Base-by-base conservation (phyloP, 805 yeast genomes). In the Blastobotrys robertii region DNA sequence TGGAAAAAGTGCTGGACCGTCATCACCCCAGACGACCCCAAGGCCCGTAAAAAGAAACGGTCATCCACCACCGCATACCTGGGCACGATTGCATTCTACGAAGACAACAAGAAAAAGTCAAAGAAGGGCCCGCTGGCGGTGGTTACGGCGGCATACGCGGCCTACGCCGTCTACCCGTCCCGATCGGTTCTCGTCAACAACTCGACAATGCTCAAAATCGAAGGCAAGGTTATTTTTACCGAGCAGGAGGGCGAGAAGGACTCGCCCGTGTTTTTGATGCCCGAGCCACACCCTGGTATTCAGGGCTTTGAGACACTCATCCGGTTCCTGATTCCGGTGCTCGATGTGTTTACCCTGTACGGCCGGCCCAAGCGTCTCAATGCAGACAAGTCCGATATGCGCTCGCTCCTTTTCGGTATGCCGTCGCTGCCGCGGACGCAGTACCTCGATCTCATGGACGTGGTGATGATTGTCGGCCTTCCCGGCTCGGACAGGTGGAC, bases 1-100 rank as follows among this genome's bases (percentile, higher is more conserved):
- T 92, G 97, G 97, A 84, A 81, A 57, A 73, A 94, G 46, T 90
- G 96, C 57, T 92, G 76, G 67, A 90, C 95, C 2, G 95, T 88
- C 8, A 74, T 90, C 44, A 88, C 51, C 66, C 87, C 53, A 50
- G 67, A 32, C 57, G 54, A 78, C 61, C 50, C 64, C 61, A 48
- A 64, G 60, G 63, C 54, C 50, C 71, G 61, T 51, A 68, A 50
- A 47, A 59, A 62, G 46, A 62, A 62, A 38, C 54, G 58, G 34
- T 68, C 74, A 7, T 50, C 52, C 2, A 46, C 25, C 4, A 53
- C 11, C 95, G 96, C 29, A 70, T 77, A 52, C 3, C 48, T 52
- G 10, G 96, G 96, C 28, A 71, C 78, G 51, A 76, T 86, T 16
- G 67, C 76, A n/a, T 82, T 92, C 51, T 92, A 74, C 63, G 94